Conservation (phyloP, 2,329 filamentous ascomycete genomes). For the Blastomyces parvus region DNA sequence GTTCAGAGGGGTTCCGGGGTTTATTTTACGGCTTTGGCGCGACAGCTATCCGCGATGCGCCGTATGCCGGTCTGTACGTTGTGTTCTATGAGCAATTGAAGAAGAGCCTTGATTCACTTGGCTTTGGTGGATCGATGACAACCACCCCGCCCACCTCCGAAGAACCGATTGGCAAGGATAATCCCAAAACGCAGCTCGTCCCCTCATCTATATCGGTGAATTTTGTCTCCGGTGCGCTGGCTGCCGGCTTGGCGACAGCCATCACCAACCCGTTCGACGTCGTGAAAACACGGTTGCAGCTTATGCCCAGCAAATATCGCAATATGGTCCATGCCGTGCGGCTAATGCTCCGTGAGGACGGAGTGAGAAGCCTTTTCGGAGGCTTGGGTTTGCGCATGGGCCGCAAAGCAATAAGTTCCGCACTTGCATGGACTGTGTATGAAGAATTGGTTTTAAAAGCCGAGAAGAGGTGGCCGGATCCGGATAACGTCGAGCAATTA, state of each 20-base stretch:
- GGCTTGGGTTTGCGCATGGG: constrained; percentile 79
- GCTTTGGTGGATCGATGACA: constrained; percentile 19
- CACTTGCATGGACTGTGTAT: constrained; percentile 95
- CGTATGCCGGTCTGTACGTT: constrained; percentile 91
- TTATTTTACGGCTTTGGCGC: constrained; percentile 94
- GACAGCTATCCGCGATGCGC: constrained; percentile 87
- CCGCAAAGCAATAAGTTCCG: constrained; percentile 83
- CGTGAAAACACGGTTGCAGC: constrained; percentile 87
- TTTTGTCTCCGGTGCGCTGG: constrained; percentile 70
- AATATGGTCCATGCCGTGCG: constrained; percentile 71
- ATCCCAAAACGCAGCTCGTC: background rate
- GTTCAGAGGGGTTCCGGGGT: constrained; percentile 63
- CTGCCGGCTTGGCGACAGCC: constrained; percentile 72
- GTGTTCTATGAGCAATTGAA: constrained; percentile 69
- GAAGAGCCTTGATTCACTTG: constrained; percentile 24
- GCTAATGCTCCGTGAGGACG: constrained; percentile 75
- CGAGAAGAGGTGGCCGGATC: constrained; percentile 37
- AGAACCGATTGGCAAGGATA: background rate
- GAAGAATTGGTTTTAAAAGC: constrained; percentile 80
- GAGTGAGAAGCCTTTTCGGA: constrained; percentile 69
- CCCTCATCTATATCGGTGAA: constrained; percentile 57
- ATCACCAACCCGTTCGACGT: constrained; percentile 96
- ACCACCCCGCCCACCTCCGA: background rate
- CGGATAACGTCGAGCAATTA: constrained; percentile 20
- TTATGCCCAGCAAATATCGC: constrained; percentile 71